A percentile compares a stretch with the other conserved stretches of the same genome.
Conservation (phyloP, 1,284 basidiomycete genomes). For the Ganoderma sp. region DNA sequence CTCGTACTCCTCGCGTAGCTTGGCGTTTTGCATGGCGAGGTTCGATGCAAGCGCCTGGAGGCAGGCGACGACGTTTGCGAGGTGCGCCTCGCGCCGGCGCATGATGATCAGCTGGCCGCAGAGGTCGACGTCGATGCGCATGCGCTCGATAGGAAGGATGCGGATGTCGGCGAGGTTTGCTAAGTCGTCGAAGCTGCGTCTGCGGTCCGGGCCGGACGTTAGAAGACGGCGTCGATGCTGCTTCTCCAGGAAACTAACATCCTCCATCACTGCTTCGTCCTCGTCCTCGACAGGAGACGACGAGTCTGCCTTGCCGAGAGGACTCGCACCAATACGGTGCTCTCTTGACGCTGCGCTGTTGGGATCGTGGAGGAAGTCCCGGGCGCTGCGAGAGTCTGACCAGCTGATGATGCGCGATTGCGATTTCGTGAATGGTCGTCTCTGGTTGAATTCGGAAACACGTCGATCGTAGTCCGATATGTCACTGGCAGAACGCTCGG, state of each 20-base stretch:
- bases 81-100: conserved; percentile 64
- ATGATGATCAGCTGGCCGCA: conserved; percentile 74
- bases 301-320: conserved; percentile 21
- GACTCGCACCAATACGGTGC: conserved; percentile 22
- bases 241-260: conserved; percentile 28
- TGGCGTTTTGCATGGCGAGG: conserved; percentile 58
- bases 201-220: conserved; percentile 38
- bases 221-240: conserved; percentile 22
- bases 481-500: conserved; percentile 51
- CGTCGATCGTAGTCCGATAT: conserved; percentile 53
- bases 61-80: conserved; percentile 49
- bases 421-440: conserved; percentile 42
- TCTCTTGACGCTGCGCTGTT: conserved; percentile 16
- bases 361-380: conserved; percentile 38
- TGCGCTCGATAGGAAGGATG: conserved; percentile 61
- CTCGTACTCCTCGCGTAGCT: conserved; percentile 62
- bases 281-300: conserved; percentile 23
- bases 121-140: conserved; percentile 80
- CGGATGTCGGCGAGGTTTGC: conserved; percentile 50
- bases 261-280: conserved; percentile 23
- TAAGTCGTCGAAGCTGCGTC: conserved; percentile 69
- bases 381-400: conserved; percentile 57
- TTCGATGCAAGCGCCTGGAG: conserved; percentile 57
- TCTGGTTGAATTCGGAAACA: conserved; percentile 53
- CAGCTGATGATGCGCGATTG: conserved; percentile 55